Evolutionary conservation across 2,329 filamentous ascomycete species (phyloP), one percentile per base, ranked within the genome.

Genomic region (Clonostachys sp.): DNA sequence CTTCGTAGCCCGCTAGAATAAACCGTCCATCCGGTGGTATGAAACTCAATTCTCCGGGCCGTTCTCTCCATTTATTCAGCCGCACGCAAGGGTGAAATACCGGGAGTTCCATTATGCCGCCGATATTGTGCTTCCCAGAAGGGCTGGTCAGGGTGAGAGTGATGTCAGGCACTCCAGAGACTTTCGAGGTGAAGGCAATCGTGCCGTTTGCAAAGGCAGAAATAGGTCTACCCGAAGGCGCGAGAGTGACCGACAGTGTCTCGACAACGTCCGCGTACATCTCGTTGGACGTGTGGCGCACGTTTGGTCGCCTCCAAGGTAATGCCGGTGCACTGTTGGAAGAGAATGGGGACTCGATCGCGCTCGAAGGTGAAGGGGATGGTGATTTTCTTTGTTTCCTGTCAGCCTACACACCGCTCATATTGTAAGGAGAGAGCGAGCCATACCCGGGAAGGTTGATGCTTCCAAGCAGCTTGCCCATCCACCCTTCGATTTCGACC

Each of bases 71-170:
- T 53, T 84, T 80, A n/a, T 86, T 87, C 4, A 99, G 73, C 16
- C 94, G 80, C 9, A 99, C 94, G 59, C 94, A 97, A 1, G 94
- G 94, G 63, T 99, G 94, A 57, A 99, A 99, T 1, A 96, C 91
- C 2, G 92, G 94, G 3, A 96, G 73, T 54, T 95, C 86, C 64
- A 99, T 82, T 35, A 91, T 79, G 52, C 80, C 82, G 14, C 74
- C 78, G 44, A 96, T 76, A 45, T 85, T 85, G 60, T 88, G 86
- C 53, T 84, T 87, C n/a, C 89, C 88, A 2, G 89, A 89, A 0
- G 90, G 87, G 3, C 89, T 86, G 1, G 86, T 87, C 30, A 99
- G 76, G 13, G 80, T 87, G 10, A 99, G 72, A 16, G 90, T 66
- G n/a, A 99, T 78, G 62, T 99, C 92, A 1, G 94, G 94, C 4